Conservation (phyloP, 192 early-diverging fungal genomes). For the Helicostylum pulchrum region DNA sequence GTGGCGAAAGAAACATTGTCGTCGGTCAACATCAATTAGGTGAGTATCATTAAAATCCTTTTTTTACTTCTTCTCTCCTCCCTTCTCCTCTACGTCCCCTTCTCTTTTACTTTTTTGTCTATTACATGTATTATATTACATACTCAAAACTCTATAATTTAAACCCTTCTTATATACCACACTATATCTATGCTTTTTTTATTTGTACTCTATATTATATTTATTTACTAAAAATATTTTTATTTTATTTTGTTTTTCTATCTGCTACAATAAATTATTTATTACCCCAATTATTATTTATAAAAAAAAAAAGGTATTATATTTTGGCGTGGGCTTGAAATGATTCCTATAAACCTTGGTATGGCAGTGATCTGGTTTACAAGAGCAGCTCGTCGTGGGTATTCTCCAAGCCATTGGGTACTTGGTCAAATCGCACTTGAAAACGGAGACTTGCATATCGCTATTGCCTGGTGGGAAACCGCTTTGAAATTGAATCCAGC, state of each 20-base stretch:
- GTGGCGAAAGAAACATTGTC: constrained; percentile 9
- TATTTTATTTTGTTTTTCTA: too few species aligned
- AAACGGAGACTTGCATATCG: constrained; percentile 31
- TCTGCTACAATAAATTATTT: too few species aligned
- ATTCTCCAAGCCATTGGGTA: constrained; percentile 28
- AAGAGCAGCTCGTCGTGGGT: constrained; percentile 21
- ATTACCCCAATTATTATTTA: background rate
- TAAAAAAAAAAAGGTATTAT: constrained; percentile 18
- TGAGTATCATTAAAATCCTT: constrained; percentile 10
- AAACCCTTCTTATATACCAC: background rate
- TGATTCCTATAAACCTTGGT: constrained; percentile 24
- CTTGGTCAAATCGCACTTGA: constrained; percentile 33
- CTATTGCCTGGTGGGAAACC: constrained; percentile 29
- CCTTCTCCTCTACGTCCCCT: background rate
- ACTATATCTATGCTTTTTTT: constrained; percentile 1
- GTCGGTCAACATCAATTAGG: constrained; percentile 23
- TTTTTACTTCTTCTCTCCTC: background rate
- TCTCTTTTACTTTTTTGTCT: background rate
- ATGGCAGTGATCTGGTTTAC: constrained; percentile 31
- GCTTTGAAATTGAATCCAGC: constrained; percentile 16
- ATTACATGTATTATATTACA: too few species aligned
- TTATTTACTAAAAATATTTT: too few species aligned
- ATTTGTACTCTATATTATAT: background rate
- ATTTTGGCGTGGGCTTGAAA: constrained; percentile 24
- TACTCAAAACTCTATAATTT: too few species aligned